These are phyloP conservation scores for Fraxinus nigra DNA, from an alignment of 305 asterid genomes.

Conservation along the genomic window DNA sequence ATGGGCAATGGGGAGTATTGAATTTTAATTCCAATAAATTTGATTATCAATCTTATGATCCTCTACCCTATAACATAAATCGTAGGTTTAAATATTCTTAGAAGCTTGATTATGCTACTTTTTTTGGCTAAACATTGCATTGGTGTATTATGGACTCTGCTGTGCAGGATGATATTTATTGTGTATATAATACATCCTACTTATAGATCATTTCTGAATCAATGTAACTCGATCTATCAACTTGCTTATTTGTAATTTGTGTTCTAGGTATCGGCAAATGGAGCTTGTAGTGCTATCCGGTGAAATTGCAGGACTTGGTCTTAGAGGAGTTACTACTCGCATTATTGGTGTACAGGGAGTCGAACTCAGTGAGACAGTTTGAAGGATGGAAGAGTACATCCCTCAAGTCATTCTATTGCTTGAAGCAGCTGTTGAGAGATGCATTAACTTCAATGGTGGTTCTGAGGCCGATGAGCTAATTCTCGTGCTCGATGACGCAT, in stretches of 20 bases:
- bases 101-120: background rate
- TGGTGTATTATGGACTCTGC: background rate
- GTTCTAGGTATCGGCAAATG: conserved; percentile 86
- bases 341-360: conserved; percentile 92
- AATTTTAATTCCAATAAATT: background rate
- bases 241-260: conserved; percentile 18
- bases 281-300: conserved; percentile 78
- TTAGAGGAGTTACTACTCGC: conserved; percentile 90
- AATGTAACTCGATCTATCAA: conserved; percentile 6
- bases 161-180: background rate
- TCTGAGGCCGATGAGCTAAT: conserved; percentile 92
- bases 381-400: conserved; percentile 96
- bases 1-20: background rate
- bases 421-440: conserved; percentile 96
- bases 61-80: background rate
- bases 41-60: background rate
- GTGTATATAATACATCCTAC: background rate
- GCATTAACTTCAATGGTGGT: conserved; percentile 92
- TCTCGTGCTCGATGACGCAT: conserved; percentile 80
- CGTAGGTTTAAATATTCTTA: background rate
- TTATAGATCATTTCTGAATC: background rate
- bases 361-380: conserved; percentile 96
- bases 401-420: conserved; percentile 85
- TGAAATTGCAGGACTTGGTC: conserved; percentile 84
- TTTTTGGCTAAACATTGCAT: conserved; percentile 1